Conservation (phyloP, 2,329 filamentous ascomycete genomes). For the Neopestalotiopsis sp. region DNA sequence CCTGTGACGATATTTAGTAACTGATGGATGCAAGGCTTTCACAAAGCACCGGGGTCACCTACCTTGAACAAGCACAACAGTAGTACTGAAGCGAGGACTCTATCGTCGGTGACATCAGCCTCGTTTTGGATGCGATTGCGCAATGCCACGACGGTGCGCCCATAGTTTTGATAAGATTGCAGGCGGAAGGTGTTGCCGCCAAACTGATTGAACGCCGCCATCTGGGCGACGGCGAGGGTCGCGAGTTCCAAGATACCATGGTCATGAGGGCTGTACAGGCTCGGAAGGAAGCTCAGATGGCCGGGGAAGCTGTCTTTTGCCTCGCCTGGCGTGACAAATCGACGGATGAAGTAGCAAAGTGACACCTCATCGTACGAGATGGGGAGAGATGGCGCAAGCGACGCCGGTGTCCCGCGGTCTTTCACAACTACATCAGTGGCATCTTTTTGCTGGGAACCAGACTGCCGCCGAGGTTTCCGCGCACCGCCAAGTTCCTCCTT, state of each 20-base stretch:
- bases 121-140: conserved; percentile 32
- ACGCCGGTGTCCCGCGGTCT: background rate
- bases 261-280: conserved; percentile 31
- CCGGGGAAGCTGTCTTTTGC: conserved; percentile 35
- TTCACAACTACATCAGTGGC: background rate
- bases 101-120: conserved; percentile 33
- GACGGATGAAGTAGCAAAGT: conserved; percentile 39
- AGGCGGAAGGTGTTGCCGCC: conserved; percentile 32
- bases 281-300: conserved; percentile 38
- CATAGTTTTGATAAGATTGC: conserved; percentile 35
- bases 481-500: background rate
- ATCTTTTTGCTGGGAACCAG: background rate
- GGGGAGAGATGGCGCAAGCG: conserved; percentile 18
- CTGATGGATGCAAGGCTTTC: conserved; percentile 13
- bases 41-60: background rate
- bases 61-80: conserved; percentile 37
- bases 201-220: conserved; percentile 39
- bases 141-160: conserved; percentile 32
- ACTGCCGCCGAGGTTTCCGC: background rate
- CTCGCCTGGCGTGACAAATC: conserved; percentile 37
- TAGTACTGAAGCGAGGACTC: conserved; percentile 35
- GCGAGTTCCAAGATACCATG: conserved; percentile 36
- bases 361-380: conserved; percentile 34
- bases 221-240: conserved; percentile 38
- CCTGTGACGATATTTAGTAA: conserved; percentile 25